Evolutionary conservation across 495 filamentous ascomycete species (phyloP).

Genomic region (Pyrenula aspistea): DNA sequence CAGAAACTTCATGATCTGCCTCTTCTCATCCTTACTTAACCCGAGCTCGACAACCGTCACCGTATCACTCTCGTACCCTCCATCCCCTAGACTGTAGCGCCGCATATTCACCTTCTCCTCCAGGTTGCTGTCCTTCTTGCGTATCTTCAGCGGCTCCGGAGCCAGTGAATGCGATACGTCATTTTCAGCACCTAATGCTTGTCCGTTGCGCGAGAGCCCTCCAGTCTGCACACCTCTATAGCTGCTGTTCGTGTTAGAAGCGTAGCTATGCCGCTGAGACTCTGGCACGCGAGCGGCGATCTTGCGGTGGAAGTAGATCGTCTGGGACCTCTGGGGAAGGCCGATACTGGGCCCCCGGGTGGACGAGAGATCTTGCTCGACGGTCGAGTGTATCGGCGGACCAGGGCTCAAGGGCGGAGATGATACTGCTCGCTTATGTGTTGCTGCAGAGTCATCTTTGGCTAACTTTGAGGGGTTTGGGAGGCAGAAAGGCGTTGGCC

Average conservation of each 20-base stretch:
- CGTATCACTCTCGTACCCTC: neutral
- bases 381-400: neutral
- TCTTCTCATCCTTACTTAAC: neutral
- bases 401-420: neutral
- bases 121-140: too few relatives aligned
- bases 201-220: too few relatives aligned
- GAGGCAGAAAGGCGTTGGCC: neutral
- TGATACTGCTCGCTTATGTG: neutral
- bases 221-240: too few relatives aligned
- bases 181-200: too few relatives aligned
- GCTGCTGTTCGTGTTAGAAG: too few relatives aligned
- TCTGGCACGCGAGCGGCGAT: neutral
- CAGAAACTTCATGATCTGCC: neutral
- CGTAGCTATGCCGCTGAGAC: neutral
- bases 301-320: neutral
- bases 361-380: neutral
- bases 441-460: neutral
- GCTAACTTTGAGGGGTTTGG: neutral
- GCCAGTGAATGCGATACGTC: too few relatives aligned
- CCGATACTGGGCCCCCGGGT: neutral
- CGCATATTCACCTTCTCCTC: too few relatives aligned
- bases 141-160: too few relatives aligned
- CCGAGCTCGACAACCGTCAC: neutral
- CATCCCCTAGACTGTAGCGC: neutral
- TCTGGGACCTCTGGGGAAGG: neutral